A percentile compares a stretch with the other conserved stretches of the same genome.
These are phyloP conservation scores for Senna tora DNA, from an alignment of 306 rosid species.

Conservation along the genomic window DNA sequence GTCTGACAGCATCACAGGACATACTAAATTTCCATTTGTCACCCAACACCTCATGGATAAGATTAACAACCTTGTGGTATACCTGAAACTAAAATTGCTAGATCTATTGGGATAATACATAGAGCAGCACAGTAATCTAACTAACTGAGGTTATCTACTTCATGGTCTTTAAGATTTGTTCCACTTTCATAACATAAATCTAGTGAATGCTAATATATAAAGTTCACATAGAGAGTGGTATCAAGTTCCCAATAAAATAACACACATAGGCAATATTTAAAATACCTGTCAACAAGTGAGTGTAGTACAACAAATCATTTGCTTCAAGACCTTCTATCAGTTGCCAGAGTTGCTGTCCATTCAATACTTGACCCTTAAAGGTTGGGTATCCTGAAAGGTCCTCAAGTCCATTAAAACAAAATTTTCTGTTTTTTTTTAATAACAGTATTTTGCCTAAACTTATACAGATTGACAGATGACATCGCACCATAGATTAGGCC, in stretches of 20 bases:
- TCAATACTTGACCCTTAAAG: constrained; percentile 83
- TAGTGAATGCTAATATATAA: neutral
- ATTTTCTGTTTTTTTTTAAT: constrained; percentile 29
- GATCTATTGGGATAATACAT: neutral
- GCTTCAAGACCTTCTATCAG: constrained; percentile 74
- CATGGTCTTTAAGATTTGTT: neutral
- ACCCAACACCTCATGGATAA: neutral
- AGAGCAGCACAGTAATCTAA: neutral
- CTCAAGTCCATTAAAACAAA: constrained; percentile 39
- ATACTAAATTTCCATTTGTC: neutral
- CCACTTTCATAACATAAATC: neutral
- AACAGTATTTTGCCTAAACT: constrained; percentile 35
- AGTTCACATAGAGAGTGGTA: neutral
- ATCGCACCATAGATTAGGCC: constrained; percentile 52
- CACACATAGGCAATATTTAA: neutral
- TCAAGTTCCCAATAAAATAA: constrained; percentile 15
- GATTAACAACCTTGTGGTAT: neutral
- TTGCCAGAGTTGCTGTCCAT: constrained; percentile 74
- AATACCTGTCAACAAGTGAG: constrained; percentile 79
- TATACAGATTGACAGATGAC: constrained; percentile 40
- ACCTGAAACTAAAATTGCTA: neutral
- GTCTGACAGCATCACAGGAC: neutral
- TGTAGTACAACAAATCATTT: constrained; percentile 72
- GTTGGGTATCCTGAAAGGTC: constrained; percentile 75
- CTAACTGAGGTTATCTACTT: neutral